Base-by-base conservation (phyloP, 2,329 filamentous ascomycete genomes). In the Rachicladosporium sp. region DNA sequence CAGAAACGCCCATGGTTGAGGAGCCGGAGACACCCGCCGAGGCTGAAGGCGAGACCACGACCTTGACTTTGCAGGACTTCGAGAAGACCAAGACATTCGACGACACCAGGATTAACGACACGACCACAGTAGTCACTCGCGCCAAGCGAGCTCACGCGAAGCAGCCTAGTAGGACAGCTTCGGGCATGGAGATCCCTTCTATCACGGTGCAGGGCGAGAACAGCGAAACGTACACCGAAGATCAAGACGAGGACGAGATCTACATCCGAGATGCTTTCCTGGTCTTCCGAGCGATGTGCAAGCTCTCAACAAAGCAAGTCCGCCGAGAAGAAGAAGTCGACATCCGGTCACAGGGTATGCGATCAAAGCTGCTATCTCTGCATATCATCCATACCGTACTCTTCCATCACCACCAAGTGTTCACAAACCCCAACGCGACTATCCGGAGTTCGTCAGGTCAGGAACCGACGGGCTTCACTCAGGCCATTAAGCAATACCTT, bases 231-330 rank as follows among this genome's bases (percentile, higher is more conserved):
- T 57, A 72, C 15, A 78, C 85, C 4, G 74, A 78, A 43, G 76
- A 79, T 43, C 87, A 94, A 56, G 76, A 78, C 46, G 87, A 94
- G 57, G 91, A 98, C 55, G 91, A 98, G 58, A 85, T 96, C 12
- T 96, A 93, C 58, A 87, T 96, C 52, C 84, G 91, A 51, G 91
- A 98, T 64, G 88, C 91, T 7, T 98, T 96, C 61, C 74, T 98
- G 13, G 87, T 98, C 34, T 96, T 98, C 66, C 77, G 91, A 27
- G 94, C 91, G 3, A 91, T 98, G 66, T 98, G 93, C 70, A 94
- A 95, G 62, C 69, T 98, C 34, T 95, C 89, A 43, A 95, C 89
- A 46, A 98, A 98, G 60, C 69, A 87, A 31, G 69, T 98, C 19
- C 78, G 84, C 6, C 78, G 87, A 2, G 91, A 98, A 46, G 88